phyloP scores from a whole-genome alignment of 495 filamentous ascomycete genomes.

The Glutinoglossum americanum region DNA sequence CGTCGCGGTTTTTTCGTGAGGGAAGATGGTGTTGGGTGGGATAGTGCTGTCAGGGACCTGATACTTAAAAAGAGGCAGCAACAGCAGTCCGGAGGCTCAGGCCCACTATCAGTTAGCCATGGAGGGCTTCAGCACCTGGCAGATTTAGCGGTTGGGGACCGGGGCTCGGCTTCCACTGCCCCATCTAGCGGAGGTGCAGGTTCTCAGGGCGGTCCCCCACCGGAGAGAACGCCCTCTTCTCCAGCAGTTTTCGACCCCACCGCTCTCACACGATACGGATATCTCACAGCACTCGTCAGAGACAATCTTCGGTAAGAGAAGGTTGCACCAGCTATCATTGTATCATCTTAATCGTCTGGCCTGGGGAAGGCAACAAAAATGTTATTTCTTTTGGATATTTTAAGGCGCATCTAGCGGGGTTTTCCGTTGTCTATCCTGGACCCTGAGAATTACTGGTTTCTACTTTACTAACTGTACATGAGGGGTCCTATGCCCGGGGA shows the following conservation, averaged over 20 bases:
- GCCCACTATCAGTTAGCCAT: constrained; percentile 11
- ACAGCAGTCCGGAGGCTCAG: constrained; percentile 11
- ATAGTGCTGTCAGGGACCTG: constrained; percentile 23
- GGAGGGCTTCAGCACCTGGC: constrained; percentile 38
- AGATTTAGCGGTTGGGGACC: constrained; percentile 26
- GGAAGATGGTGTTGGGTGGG: constrained; percentile 21
- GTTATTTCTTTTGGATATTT: neutral
- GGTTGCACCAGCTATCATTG: neutral
- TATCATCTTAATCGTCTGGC: neutral
- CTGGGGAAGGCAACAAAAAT: neutral
- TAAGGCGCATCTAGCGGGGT: neutral
- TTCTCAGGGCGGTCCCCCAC: neutral
- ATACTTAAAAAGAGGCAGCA: constrained; percentile 19
- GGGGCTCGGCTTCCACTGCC: neutral
- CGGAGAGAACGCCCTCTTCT: neutral
- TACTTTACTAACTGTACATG: neutral
- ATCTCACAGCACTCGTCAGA: neutral
- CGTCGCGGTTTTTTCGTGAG: constrained; percentile 25
- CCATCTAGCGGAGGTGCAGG: neutral
- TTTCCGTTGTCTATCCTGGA: neutral
- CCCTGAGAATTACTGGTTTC: neutral
- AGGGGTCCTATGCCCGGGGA: neutral
- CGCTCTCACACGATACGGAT: neutral
- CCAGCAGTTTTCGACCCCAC: neutral
- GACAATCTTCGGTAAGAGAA: neutral